Evolutionary conservation across 1,284 basidiomycete species (phyloP).

Genomic region (Rhodotorula glutinis): DNA sequence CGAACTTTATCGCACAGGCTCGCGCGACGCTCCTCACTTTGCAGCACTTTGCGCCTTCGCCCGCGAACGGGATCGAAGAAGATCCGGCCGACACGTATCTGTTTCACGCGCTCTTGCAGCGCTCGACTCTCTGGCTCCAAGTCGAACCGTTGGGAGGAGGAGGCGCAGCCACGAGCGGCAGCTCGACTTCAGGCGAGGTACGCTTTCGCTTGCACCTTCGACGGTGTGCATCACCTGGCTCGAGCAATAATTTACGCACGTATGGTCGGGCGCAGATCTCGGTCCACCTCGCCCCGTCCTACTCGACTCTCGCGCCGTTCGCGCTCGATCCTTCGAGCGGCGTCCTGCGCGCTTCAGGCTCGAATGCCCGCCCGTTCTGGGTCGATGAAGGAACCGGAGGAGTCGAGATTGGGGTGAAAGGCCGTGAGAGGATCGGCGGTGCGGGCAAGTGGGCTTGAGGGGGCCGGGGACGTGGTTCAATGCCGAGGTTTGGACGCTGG

Average conservation of each 20-base stretch:
- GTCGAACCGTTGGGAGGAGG: neutral
- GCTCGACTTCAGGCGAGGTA: neutral
- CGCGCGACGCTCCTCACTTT: conserved; percentile 26
- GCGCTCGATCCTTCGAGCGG: neutral
- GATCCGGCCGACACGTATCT: neutral
- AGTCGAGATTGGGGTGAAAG: neutral
- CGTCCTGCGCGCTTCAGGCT: neutral
- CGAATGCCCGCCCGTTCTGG: neutral
- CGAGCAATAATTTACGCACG: no score
- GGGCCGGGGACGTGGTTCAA: neutral
- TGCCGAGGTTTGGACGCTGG: no score
- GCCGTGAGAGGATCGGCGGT: neutral
- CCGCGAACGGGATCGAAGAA: neutral
- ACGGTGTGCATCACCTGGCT: no score
- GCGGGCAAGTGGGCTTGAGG: neutral
- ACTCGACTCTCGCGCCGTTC: neutral
- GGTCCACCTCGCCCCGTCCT: neutral
- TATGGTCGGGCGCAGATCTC: neutral
- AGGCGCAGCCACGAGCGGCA: neutral
- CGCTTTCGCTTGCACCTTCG: neutral
- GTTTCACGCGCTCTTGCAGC: neutral
- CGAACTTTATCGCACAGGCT: neutral
- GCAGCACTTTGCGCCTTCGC: conserved; percentile 34
- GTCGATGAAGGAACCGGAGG: neutral
- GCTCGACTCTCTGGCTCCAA: neutral